Evolutionary conservation across 345 rosid genomes (phyloP), one percentile per base, ranked within the genome.

Genomic region (Euphorbia lathyris): DNA sequence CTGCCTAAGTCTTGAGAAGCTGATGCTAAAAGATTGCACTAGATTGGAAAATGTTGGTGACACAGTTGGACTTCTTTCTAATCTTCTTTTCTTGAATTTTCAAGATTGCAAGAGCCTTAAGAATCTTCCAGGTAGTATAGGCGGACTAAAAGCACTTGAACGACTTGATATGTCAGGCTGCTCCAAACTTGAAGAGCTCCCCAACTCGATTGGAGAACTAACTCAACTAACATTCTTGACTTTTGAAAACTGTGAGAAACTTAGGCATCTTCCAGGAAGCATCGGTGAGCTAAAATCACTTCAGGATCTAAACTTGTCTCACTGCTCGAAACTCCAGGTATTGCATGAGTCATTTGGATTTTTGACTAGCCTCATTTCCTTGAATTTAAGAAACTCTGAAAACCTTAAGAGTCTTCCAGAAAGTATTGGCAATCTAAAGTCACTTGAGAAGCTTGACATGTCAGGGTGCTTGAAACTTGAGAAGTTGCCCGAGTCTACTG

Each of bases 141-240:
- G 64, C 16, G 4, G 20, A 45, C 3, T 79, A 30, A 20, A 12
- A 32, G 63, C 79, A 47, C 76, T 79, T 4, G 56, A 66, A 29
- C 27, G 25, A 38, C 73, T 78, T 16, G 16, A 9, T 61, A 19
- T 78, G 20, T 74, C 70, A 25, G 78, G 78, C 13, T 78, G 78
- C 65, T 61, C 65, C 5, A 32, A 42, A 10, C 70, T 78, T 27
- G 43, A 22, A 5, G n/a, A 56, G 61, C 27, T 63, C 1, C 74
- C 79, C 0, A 32, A 52, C 51, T 45, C 51, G 1, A 14, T 45
- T 45, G 51, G 51, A 45, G 0, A 12, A 0, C 19, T 56, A 42
- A 40, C 23, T 59, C 13, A 7, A 27, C 9, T 69, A 16, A 30
- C 32, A 25, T 52, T 43, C 29, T 29, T 29, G 38, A 58, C 32